These are phyloP conservation scores for Trichodelitschia bisporula DNA, from an alignment of 495 filamentous ascomycete species.

Conservation along the genomic window DNA sequence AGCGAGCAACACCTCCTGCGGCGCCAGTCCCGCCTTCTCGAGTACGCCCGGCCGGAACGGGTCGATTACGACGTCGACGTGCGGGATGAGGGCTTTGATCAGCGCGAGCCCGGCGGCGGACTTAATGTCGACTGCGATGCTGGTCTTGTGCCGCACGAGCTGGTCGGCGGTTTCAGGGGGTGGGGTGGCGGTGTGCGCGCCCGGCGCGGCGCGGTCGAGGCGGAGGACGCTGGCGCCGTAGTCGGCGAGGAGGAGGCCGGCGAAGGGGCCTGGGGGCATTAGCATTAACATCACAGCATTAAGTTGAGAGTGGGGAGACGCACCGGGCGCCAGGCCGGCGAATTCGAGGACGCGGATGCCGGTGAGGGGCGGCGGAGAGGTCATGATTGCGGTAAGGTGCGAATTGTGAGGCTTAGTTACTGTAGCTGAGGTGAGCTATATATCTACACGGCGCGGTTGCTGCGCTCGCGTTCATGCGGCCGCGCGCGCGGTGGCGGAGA, in stretches of 20 bases:
- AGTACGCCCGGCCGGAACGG: conserved; percentile 80
- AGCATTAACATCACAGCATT: not conserved
- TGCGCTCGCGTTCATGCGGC: no score
- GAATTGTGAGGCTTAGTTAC: no score
- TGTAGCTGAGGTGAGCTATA: no score
- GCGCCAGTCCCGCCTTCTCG: conserved; percentile 55
- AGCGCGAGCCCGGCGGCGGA: conserved; percentile 32
- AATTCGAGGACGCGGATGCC: conserved; percentile 73
- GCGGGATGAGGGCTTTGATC: conserved; percentile 33
- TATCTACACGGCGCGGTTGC: no score
- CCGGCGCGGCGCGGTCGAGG: conserved; percentile 39
- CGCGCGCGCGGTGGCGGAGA: no score
- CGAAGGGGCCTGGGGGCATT: conserved; percentile 43
- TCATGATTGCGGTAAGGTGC: no score
- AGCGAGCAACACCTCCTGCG: conserved; percentile 31
- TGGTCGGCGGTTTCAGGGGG: conserved; percentile 32
- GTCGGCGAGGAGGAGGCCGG: conserved; percentile 70
- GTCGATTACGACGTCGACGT: conserved; percentile 66
- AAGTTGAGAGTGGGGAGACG: conserved; percentile 2
- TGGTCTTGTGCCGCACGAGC: conserved; percentile 55
- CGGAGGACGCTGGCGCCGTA: conserved; percentile 73
- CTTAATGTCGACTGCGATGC: conserved; percentile 56
- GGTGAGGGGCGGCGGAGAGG: conserved; percentile 35
- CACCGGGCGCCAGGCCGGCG: conserved; percentile 73
- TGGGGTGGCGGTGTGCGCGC: conserved; percentile 12